Conservation (phyloP, 2,329 filamentous ascomycete genomes). For the Monosporascus sp. region DNA sequence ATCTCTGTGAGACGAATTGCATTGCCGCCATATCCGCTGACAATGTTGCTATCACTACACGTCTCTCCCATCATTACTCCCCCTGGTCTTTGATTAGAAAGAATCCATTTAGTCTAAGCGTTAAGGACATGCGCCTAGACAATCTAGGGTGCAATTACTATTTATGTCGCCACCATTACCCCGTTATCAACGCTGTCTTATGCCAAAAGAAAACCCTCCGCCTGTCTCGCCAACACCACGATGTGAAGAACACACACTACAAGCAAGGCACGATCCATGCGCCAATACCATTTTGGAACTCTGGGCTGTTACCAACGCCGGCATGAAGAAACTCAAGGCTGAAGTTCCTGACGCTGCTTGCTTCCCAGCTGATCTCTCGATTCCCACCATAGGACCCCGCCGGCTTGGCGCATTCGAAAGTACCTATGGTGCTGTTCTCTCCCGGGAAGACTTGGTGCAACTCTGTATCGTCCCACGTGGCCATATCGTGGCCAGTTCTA, state of each 20-base stretch:
- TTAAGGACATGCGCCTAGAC: not conserved
- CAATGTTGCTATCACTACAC: not conserved
- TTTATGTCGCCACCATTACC: not conserved
- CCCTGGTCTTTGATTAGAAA: not conserved
- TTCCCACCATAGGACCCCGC: constrained; percentile 3
- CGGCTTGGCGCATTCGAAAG: constrained; percentile 20
- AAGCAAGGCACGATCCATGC: constrained; percentile 25
- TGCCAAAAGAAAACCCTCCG: not conserved
- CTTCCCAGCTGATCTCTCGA: constrained; percentile 22
- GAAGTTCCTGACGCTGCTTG: constrained; percentile 23
- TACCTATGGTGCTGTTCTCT: constrained; percentile 20
- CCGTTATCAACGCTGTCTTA: not conserved
- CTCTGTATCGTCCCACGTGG: constrained; percentile 20
- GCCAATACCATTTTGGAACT: constrained; percentile 24
- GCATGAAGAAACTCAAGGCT: constrained; percentile 25
- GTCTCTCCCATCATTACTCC: not conserved
- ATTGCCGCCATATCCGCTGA: not conserved
- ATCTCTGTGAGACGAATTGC: not conserved
- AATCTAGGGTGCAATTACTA: not conserved
- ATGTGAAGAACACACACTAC: constrained; percentile 2
- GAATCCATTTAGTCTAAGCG: not conserved
- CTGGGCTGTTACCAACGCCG: constrained; percentile 18
- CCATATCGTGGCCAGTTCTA: constrained; percentile 10
- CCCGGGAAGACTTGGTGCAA: constrained; percentile 26
- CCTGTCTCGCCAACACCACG: not conserved